Conservation (phyloP, 129 eudicot species). For the Escallonia herrerae region DNA sequence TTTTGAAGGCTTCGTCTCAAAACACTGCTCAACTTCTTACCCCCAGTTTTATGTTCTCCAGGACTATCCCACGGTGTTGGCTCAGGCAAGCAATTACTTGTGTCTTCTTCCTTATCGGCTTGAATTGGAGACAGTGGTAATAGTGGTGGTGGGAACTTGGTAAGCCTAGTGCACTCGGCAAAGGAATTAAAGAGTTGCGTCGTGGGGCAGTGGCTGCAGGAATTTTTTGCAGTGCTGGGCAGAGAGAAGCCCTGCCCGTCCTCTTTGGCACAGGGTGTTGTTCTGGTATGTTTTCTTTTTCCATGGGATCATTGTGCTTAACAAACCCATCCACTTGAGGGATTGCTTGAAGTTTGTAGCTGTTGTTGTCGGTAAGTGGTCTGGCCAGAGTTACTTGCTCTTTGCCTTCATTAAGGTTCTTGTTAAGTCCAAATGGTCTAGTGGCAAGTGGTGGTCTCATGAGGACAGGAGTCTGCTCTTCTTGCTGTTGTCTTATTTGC, state of each 20-base stretch:
- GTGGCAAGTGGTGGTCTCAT: constrained; percentile 52
- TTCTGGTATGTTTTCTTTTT: constrained; percentile 71
- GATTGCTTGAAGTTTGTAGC: constrained; percentile 30
- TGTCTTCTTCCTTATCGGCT: constrained; percentile 22
- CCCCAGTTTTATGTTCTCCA: constrained; percentile 36
- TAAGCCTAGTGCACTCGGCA: constrained; percentile 32
- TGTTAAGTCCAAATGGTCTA: constrained; percentile 26
- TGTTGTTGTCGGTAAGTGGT: constrained; percentile 41
- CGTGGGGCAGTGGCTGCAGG: constrained; percentile 41
- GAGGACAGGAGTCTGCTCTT: constrained; percentile 29
- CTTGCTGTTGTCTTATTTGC: constrained; percentile 42
- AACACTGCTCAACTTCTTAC: constrained; percentile 37
- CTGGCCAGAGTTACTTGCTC: constrained; percentile 26
- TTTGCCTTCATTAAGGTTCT: constrained; percentile 31
- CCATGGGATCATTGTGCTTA: constrained; percentile 32
- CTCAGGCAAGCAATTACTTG: constrained; percentile 27
- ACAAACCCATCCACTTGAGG: constrained; percentile 24
- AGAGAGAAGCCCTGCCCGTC: constrained; percentile 67
- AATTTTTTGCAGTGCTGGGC: constrained; percentile 40
- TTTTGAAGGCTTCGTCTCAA: constrained; percentile 63
- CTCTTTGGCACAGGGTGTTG: constrained; percentile 36
- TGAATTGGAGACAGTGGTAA: constrained; percentile 43
- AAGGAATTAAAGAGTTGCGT: constrained; percentile 70
- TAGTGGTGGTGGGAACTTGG: constrained; percentile 32
- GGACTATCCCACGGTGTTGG: constrained; percentile 45